Evolutionary conservation across 495 filamentous ascomycete species (phyloP), one percentile per base, ranked within the genome.

Genomic region (Rusavskia elegans): DNA sequence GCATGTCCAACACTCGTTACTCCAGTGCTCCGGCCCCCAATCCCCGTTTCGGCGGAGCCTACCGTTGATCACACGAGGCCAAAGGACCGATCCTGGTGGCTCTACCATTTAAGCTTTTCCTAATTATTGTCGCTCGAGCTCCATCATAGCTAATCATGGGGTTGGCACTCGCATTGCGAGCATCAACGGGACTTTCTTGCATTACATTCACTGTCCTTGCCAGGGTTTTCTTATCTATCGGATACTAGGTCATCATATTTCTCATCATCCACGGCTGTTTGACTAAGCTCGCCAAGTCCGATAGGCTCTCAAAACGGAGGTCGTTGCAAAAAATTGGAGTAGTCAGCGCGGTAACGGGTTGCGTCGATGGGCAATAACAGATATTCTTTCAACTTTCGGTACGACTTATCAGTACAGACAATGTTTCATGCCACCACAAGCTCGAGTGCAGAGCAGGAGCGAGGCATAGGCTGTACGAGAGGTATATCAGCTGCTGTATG

Each of bases 1-100:
- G 85, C 11, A 68, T 76, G 60, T 82, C 74, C 63, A 69, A 75
- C 45, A 72, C 71, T 50, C 76, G 80, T 53, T 80, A 67, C 58
- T 67, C 64, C 57, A 77, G 79, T 52, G 76, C 80, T 68, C 76
- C 61, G 41, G 70, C 70, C 54, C 66, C 73, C 49, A 67, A 70
- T 37, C 69, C 70, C 52, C 64, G 65, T 49, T 69, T 63, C 61
- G 71, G 70, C 48, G 67, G 68, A 54, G 63, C 66, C 52, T 81
- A 76, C 57, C 78, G 74, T 59, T 78, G 55, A 65, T 41, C 32
- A 45, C 36, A n/a, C 11, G 1, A 35, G 7, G 14, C 2, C 19
- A 6, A 46, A 8, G 3, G 23, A 29, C 44, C 19, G 14, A 45
- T 29, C 7, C 7, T 11, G 29, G 14, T 17, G 5, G 8, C 20